Base-by-base conservation (phyloP, 2,329 filamentous ascomycete species). In the Chrysoporthe austroafricana region DNA sequence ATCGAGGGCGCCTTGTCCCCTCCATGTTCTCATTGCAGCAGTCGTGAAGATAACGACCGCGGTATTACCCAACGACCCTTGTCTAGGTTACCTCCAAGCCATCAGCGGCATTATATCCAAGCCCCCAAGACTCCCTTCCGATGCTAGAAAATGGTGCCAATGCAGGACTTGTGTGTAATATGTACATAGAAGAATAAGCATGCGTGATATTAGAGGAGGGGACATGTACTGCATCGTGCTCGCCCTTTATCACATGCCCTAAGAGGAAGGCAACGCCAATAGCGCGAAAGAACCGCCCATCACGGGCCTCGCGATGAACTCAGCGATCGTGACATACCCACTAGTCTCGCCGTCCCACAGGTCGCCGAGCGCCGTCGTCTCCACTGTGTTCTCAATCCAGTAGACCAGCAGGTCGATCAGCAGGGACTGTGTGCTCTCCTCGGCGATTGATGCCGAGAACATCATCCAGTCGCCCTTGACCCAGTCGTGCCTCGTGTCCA, bases 401-500 rank as follows among this genome's bases (percentile, higher is more conserved):
- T 79, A 81, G 2, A 91, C 91, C 57, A 95, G 85, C 46, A 87
- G 85, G 61, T 87, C 81, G 63, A 95, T 82, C 72, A 97, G 91
- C 76, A 89, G 83, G 13, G 83, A 79, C 65, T 88, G 84, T 1
- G 91, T 91, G 42, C 82, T 78, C 64, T 82, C 77, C 54, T 84
- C 84, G 0, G 91, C 86, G 13, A 94, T 89, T 11, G 93, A 90
- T n/a, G 93, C 93, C 5, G 88, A 87, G 80, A 94, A 94, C 76
- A 96, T 88, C 76, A 94, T 89, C 93, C 93, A 97, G 80, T 97
- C 93, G 0, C 88, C 88, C 80, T 97, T 97, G 70, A 92, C 91
- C 80, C 93, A 95, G 1, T 90, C 81, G 79, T 96, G 92, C 61
- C 93, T 88, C 58, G 87, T 90, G 80, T 97, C 93, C 11, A 97